Conservation (phyloP, 805 yeast genomes). For the Schizosaccharomyces octosporus region DNA sequence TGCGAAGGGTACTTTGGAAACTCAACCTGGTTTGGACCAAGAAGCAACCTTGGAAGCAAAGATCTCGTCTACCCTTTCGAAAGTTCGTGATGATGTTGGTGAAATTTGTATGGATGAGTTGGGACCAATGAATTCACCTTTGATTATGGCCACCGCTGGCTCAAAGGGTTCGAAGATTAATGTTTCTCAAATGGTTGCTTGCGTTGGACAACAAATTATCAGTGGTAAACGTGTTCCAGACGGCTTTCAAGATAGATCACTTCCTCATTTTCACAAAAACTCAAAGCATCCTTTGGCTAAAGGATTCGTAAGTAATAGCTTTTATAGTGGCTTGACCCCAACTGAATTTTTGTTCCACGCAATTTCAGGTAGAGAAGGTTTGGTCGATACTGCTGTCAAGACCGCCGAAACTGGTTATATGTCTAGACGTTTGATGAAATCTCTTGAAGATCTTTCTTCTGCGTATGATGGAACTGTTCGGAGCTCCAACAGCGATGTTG, state of each 20-base stretch:
- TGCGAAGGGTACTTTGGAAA: conserved; percentile 70
- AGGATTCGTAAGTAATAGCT: conserved; percentile 91
- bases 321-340: conserved; percentile 79
- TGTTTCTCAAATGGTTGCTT: conserved; percentile 99
- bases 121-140: conserved; percentile 76
- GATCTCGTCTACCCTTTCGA: conserved; percentile 84
- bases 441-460: conserved; percentile 82
- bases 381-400: conserved; percentile 96
- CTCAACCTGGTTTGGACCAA: conserved; percentile 97
- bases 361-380: conserved; percentile 97
- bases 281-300: conserved; percentile 94
- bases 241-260: conserved; percentile 96
- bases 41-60: conserved; percentile 95
- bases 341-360: conserved; percentile 97
- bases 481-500: conserved; percentile 86
- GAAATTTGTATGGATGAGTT: conserved; percentile 86
- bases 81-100: conserved; percentile 96
- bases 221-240: conserved; percentile 98
- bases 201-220: conserved; percentile 96
- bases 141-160: conserved; percentile 98
- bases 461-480: conserved; percentile 86
- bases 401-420: conserved; percentile 98
- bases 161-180: conserved; percentile 94
- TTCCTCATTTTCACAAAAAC: conserved; percentile 88
- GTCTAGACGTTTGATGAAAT: conserved; percentile 95